Conservation (phyloP, 2,329 filamentous ascomycete genomes). For the Cladorrhinum sp. region DNA sequence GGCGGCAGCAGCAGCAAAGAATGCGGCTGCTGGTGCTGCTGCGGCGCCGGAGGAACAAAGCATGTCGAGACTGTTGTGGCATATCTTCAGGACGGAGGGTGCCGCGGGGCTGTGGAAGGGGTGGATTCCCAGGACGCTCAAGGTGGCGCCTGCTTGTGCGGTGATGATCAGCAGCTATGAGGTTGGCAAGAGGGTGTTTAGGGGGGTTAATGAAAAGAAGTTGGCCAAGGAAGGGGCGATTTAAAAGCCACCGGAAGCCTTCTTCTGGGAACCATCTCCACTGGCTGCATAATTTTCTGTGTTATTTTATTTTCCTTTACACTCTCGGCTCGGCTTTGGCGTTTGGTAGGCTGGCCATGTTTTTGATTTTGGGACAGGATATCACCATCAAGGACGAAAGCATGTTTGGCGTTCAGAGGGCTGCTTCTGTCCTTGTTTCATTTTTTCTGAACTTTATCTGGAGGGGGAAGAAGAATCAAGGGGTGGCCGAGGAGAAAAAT, state of each 20-base stretch:
- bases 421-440: neutral
- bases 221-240: constrained; percentile 23
- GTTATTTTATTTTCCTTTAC: neutral
- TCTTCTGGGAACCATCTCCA: neutral
- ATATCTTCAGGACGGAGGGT: constrained; percentile 88
- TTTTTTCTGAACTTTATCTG: neutral
- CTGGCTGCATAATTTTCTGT: neutral
- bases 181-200: constrained; percentile 85
- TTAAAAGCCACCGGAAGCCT: neutral
- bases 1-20: constrained; percentile 19
- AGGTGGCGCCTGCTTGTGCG: constrained; percentile 92
- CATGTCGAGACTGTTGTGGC: constrained; percentile 81
- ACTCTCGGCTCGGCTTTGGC: neutral
- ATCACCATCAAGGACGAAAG: neutral
- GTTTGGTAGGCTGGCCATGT: neutral
- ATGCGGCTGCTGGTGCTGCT: constrained; percentile 33
- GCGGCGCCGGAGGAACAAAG: constrained; percentile 67
- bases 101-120: constrained; percentile 78
- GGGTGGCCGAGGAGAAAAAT: too few species aligned
- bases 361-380: neutral
- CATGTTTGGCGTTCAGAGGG: neutral
- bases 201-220: constrained; percentile 63
- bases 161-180: constrained; percentile 99
- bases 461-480: too few species aligned
- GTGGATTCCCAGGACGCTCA: constrained; percentile 87